phyloP scores from a whole-genome alignment of 2,329 filamentous ascomycete genomes.

The Tolypocladium guangdongense region DNA sequence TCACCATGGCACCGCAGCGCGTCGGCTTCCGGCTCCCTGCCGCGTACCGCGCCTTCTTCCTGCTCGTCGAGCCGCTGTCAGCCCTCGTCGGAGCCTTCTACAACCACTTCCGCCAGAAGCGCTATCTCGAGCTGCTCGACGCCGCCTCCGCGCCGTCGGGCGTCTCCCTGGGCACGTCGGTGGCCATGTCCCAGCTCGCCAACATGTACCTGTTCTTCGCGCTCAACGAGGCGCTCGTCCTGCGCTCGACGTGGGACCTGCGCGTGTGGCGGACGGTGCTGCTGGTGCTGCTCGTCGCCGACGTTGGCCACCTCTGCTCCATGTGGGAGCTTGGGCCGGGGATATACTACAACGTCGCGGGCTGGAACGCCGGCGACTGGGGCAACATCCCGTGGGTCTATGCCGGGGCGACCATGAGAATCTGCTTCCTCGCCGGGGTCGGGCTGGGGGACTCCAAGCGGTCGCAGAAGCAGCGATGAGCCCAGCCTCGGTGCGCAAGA shows the following conservation, averaged over 20 bases:
- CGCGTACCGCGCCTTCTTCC: constrained; percentile 62
- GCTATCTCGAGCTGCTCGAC: constrained; percentile 56
- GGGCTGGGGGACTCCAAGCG: constrained; percentile 30
- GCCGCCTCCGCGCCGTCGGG: constrained; percentile 29
- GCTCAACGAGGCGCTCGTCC: constrained; percentile 64
- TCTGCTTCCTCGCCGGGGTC: constrained; percentile 47
- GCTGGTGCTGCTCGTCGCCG: constrained; percentile 58
- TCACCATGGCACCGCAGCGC: constrained; percentile 13
- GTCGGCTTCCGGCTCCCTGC: constrained; percentile 41
- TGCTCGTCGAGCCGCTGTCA: constrained; percentile 54
- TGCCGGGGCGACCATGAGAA: constrained; percentile 46
- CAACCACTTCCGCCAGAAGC: constrained; percentile 35
- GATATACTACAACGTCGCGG: constrained; percentile 51
- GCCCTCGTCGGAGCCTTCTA: constrained; percentile 42
- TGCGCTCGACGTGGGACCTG: constrained; percentile 57
- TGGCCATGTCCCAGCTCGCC: constrained; percentile 63
- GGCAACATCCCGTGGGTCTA: constrained; percentile 65
- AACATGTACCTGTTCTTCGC: constrained; percentile 71
- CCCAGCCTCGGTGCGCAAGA: too few relatives aligned
- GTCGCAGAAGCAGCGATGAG: constrained; percentile 9
- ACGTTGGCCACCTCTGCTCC: constrained; percentile 64
- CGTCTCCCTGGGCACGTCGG: constrained; percentile 49
- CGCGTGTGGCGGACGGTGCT: constrained; percentile 61
- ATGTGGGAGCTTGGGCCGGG: constrained; percentile 45
- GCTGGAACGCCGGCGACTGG: constrained; percentile 58